Evolutionary conservation across 371 early-diverging fungal species (phyloP).

Genomic region (Mortierella sp.): DNA sequence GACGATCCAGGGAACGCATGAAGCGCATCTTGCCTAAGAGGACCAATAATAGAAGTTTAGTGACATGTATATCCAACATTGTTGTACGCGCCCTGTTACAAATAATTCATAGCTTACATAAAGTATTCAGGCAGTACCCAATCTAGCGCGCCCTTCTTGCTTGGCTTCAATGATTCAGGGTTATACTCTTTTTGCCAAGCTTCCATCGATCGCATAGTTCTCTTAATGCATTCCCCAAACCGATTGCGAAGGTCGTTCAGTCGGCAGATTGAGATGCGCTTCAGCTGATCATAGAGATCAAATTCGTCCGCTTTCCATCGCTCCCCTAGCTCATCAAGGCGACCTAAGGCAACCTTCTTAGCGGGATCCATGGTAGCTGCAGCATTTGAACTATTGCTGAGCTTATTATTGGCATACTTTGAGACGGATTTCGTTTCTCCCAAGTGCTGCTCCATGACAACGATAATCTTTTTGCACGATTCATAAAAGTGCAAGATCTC

Average conservation of each 20-base stretch:
- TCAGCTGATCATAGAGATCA: slow-evolving; percentile 44
- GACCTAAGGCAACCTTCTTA: slow-evolving; percentile 35
- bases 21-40: slow-evolving; percentile 49
- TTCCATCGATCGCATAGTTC: slow-evolving; percentile 49
- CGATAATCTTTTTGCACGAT: slow-evolving; percentile 58
- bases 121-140: slow-evolving; percentile 54
- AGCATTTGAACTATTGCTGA: slow-evolving; percentile 1
- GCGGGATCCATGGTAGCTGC: slow-evolving; percentile 14
- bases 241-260: slow-evolving; percentile 51
- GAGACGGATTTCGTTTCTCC: slow-evolving; percentile 47
- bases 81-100: background rate
- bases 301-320: slow-evolving; percentile 53
- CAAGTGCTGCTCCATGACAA: slow-evolving; percentile 54
- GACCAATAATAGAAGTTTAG: background rate
- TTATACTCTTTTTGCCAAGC: slow-evolving; percentile 50
- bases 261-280: slow-evolving; percentile 23
- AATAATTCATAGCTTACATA: slow-evolving; percentile 18
- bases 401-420: slow-evolving; percentile 15
- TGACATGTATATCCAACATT: background rate
- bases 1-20: slow-evolving; percentile 88
- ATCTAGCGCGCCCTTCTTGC: slow-evolving; percentile 7
- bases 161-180: slow-evolving; percentile 5
- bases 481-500: slow-evolving; percentile 62
- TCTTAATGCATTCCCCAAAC: slow-evolving; percentile 37
- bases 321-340: slow-evolving; percentile 41